Percentiles rank a stretch among this genome's conserved stretches.
These are phyloP conservation scores for Lactarius sanguifluus DNA, from an alignment of 768 basidiomycete genomes.

Conservation along the genomic window DNA sequence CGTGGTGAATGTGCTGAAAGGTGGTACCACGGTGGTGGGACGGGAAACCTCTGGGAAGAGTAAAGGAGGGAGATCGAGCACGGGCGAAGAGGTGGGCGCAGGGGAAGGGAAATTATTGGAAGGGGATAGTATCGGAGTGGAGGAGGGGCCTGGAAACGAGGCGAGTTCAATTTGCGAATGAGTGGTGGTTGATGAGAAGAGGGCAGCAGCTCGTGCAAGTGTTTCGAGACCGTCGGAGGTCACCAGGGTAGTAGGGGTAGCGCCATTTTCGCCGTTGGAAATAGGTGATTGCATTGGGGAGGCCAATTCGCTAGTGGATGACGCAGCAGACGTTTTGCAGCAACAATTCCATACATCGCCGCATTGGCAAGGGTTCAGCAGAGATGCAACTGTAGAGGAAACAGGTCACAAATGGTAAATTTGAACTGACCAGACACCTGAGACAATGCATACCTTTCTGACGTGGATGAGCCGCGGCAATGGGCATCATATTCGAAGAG, in stretches of 20 bases:
- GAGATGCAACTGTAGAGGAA: constrained; percentile 21
- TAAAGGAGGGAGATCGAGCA: constrained; percentile 28
- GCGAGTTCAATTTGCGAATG: background rate
- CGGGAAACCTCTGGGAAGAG: constrained; percentile 20
- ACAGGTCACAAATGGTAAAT: background rate
- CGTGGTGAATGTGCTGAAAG: constrained; percentile 30
- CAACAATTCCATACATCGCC: constrained; percentile 25
- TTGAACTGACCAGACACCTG: background rate
- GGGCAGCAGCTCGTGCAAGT: constrained; percentile 27
- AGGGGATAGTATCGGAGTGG: background rate
- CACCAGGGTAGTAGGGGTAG: background rate
- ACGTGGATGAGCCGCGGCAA: constrained; percentile 24
- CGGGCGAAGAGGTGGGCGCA: constrained; percentile 4
- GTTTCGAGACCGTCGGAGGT: constrained; percentile 23
- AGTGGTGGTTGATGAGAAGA: constrained; percentile 16
- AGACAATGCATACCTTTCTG: constrained; percentile 23
- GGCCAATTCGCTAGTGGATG: constrained; percentile 13
- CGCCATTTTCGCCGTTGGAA: constrained; percentile 16
- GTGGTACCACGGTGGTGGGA: constrained; percentile 25
- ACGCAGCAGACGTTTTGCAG: constrained; percentile 9
- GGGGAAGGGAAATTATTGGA: background rate
- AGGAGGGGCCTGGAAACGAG: background rate
- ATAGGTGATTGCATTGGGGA: background rate
- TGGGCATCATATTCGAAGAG: constrained; percentile 4
- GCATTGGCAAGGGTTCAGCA: constrained; percentile 30